Evolutionary conservation across 257 asterid genomes (phyloP).

Genomic region (Scutellaria minor): DNA sequence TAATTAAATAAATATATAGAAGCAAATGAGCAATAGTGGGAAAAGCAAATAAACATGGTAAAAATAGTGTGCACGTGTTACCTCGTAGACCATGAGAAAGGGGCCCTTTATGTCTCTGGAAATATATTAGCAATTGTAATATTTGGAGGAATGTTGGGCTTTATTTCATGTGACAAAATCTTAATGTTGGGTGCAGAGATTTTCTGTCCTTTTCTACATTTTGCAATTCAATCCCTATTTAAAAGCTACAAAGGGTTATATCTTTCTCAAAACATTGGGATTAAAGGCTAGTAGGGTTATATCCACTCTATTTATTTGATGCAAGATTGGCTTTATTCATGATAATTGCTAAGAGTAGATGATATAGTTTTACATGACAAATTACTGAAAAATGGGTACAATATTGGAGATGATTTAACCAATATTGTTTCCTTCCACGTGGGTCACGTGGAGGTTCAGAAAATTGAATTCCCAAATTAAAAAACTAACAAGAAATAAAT

Average conservation of each 20-base stretch:
- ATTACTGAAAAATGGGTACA: no score
- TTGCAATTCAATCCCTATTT: constrained; percentile 33
- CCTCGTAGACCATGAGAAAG: constrained; percentile 34
- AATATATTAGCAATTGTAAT: neutral
- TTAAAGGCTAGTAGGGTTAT: neutral
- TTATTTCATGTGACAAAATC: constrained; percentile 40
- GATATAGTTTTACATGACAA: no score
- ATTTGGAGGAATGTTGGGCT: constrained; percentile 38
- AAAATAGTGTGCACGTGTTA: constrained; percentile 43
- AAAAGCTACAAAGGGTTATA: constrained; percentile 11
- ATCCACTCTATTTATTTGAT: neutral
- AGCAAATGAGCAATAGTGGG: neutral
- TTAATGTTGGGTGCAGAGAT: constrained; percentile 15
- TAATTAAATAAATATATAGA: neutral
- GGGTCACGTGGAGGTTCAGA: neutral
- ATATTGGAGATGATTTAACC: no score
- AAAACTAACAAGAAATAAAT: neutral
- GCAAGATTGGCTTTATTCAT: neutral
- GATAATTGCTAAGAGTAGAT: no score
- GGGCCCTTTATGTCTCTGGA: neutral
- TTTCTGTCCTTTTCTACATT: constrained; percentile 22
- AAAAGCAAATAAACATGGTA: constrained; percentile 2
- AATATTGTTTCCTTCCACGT: neutral
- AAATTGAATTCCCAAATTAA: neutral
- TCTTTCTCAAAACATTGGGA: constrained; percentile 38